Percentiles rank a stretch among this genome's conserved stretches.
Evolutionary conservation across 179 eudicot species (phyloP).

Genomic region (Vitellaria paradoxa): DNA sequence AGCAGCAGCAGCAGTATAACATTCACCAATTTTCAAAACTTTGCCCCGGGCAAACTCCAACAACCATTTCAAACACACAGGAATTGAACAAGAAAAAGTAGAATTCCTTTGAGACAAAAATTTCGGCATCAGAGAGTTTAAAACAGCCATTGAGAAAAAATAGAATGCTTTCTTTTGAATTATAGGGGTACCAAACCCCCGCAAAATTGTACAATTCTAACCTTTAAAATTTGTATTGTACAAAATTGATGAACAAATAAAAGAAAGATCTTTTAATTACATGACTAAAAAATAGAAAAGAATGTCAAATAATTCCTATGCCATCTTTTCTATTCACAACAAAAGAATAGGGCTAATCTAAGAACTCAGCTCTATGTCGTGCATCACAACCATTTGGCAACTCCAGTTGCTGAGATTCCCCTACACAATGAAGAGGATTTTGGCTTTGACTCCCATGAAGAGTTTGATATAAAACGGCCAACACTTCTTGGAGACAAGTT

Average conservation of each 20-base stretch:
- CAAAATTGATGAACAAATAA: slow-evolving; percentile 2
- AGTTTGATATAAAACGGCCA: slow-evolving; percentile 19
- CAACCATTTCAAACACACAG: background rate
- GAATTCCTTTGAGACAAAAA: background rate
- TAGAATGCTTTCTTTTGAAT: slow-evolving; percentile 2
- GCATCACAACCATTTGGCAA: background rate
- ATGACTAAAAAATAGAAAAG: background rate
- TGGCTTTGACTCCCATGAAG: slow-evolving; percentile 17
- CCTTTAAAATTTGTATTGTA: background rate
- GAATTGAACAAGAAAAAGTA: too few relatives aligned
- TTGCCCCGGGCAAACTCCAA: too few relatives aligned
- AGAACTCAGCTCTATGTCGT: slow-evolving; percentile 20
- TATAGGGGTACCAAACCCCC: slow-evolving; percentile 12
- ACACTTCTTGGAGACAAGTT: slow-evolving; percentile 73
- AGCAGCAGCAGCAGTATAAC: too few relatives aligned
- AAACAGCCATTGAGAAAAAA: background rate
- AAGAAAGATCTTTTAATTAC: too few relatives aligned
- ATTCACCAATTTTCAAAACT: too few relatives aligned
- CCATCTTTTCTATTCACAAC: slow-evolving; percentile 32
- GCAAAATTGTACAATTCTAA: slow-evolving; percentile 16
- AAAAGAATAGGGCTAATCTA: slow-evolving; percentile 38
- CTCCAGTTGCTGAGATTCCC: slow-evolving; percentile 13
- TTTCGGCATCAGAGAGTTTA: too few relatives aligned
- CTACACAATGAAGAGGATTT: slow-evolving; percentile 32
- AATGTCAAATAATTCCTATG: slow-evolving; percentile 20